Evolutionary conservation across 352 stramenopile genomes (phyloP).

Genomic region (Phytophthora foliorum): DNA sequence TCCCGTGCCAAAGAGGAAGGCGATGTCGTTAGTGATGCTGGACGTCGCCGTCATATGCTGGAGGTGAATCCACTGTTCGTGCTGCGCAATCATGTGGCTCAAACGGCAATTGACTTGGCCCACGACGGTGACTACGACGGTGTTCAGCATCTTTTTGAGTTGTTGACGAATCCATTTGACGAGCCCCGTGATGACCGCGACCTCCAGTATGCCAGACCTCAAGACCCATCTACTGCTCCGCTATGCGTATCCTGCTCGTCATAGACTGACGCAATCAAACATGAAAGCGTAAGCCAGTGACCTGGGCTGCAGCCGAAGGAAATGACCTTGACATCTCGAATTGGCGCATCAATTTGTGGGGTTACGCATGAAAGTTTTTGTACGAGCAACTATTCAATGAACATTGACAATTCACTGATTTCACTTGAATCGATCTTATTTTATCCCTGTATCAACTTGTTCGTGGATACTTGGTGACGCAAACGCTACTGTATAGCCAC

Average conservation of each 20-base stretch:
- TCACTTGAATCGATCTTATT: no score
- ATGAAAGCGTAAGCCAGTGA: no score
- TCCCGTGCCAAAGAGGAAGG: constrained; percentile 55
- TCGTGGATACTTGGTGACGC: no score
- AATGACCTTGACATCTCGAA: no score
- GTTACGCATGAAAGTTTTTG: no score
- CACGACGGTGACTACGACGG: constrained; percentile 68
- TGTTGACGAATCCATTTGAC: constrained; percentile 80
- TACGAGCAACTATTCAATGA: no score
- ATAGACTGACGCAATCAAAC: constrained; percentile 29
- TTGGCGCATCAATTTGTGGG: no score
- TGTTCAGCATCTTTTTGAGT: constrained; percentile 77
- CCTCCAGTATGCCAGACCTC: constrained; percentile 57
- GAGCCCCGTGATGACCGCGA: constrained; percentile 48
- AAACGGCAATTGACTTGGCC: constrained; percentile 88
- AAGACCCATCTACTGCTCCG: constrained; percentile 53
- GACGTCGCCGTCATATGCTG: constrained; percentile 61
- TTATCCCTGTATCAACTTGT: no score
- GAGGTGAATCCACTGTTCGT: constrained; percentile 86
- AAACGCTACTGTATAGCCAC: no score
- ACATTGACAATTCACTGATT: no score
- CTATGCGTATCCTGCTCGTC: constrained; percentile 90
- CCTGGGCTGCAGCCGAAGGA: no score
- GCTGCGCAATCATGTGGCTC: constrained; percentile 91
- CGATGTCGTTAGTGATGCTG: constrained; percentile 41